Percentiles rank a stretch among this genome's conserved stretches.
These are phyloP conservation scores for Phytophthora cactorum DNA, from an alignment of 352 stramenopile species.

Conservation along the genomic window DNA sequence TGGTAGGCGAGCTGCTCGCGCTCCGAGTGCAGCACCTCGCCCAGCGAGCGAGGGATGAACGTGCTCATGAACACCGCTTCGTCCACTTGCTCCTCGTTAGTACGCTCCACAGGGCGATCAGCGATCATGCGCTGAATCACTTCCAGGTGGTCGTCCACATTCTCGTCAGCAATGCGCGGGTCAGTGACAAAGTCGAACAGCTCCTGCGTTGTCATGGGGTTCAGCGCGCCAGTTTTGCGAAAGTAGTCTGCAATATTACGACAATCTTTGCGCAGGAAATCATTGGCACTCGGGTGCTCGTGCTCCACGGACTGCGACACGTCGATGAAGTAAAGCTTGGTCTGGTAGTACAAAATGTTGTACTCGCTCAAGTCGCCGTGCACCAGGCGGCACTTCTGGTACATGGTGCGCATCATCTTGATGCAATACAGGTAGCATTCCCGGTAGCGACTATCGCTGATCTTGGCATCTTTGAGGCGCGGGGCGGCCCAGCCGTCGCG, in stretches of 20 bases:
- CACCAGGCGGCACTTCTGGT: conserved; percentile 95
- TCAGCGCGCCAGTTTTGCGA: conserved; percentile 86
- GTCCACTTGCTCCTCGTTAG: conserved; percentile 89
- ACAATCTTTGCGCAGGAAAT: conserved; percentile 99
- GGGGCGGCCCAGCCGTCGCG: conserved; percentile 95
- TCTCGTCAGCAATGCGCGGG: conserved; percentile 65
- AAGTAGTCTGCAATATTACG: conserved; percentile 99
- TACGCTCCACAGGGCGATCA: conserved; percentile 57
- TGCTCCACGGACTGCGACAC: conserved; percentile 98
- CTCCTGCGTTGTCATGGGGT: conserved; percentile 95
- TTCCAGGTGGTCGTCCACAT: conserved; percentile 90
- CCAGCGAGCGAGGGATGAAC: conserved; percentile 95
- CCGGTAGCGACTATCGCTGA: conserved; percentile 92
- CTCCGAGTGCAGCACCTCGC: conserved; percentile 93
- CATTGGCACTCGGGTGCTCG: conserved; percentile 96
- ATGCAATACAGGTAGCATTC: conserved; percentile 96
- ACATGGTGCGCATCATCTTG: conserved; percentile 98
- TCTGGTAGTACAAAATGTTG: conserved; percentile 99
- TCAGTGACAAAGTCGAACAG: conserved; percentile 97
- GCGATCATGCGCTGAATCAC: conserved; percentile 90
- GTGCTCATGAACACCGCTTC: conserved; percentile 95
- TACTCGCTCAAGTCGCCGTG: conserved; percentile 99
- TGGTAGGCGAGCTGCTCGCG: conserved; percentile 86
- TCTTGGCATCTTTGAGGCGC: conserved; percentile 94
- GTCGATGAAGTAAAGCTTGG: conserved; percentile 98